Conservation (phyloP, 148 eudicot species). For the Diospyros kaki region DNA sequence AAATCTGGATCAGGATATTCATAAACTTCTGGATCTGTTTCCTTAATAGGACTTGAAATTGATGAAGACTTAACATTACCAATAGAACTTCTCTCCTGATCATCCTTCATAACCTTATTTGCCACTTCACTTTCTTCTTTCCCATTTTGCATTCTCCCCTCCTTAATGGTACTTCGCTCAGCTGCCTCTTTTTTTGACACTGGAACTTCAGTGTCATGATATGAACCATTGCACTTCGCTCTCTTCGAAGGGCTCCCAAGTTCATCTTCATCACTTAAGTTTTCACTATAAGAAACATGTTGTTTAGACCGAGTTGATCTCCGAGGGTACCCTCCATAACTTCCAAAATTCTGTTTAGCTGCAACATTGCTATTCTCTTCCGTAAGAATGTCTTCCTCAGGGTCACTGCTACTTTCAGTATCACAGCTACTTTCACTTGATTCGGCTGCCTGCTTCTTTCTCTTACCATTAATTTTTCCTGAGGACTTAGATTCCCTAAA, state of each 20-base stretch:
- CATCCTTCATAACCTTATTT: too few species aligned
- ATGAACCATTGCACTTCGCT: neutral
- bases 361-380: neutral
- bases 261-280: constrained; percentile 24
- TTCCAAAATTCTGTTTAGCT: neutral
- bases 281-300: constrained; percentile 35
- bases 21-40: constrained; percentile 27
- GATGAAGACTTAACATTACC: constrained; percentile 10
- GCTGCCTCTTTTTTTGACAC: neutral
- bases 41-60: constrained; percentile 20
- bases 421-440: neutral
- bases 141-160: neutral
- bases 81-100: too few species aligned
- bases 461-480: constrained; percentile 26
- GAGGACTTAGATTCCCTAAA: constrained; percentile 20
- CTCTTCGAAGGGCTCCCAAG: neutral
- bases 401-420: constrained; percentile 9
- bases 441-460: constrained; percentile 13
- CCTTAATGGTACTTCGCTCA: neutral
- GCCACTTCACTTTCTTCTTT: neutral
- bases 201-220: too few species aligned
- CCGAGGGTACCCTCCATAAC: constrained; percentile 8
- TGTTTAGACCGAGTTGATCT: constrained; percentile 34
- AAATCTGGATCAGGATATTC: constrained; percentile 71
- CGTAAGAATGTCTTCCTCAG: neutral